Base-by-base conservation (phyloP, 768 basidiomycete species). In the Sporobolomyces pararoseus region DNA sequence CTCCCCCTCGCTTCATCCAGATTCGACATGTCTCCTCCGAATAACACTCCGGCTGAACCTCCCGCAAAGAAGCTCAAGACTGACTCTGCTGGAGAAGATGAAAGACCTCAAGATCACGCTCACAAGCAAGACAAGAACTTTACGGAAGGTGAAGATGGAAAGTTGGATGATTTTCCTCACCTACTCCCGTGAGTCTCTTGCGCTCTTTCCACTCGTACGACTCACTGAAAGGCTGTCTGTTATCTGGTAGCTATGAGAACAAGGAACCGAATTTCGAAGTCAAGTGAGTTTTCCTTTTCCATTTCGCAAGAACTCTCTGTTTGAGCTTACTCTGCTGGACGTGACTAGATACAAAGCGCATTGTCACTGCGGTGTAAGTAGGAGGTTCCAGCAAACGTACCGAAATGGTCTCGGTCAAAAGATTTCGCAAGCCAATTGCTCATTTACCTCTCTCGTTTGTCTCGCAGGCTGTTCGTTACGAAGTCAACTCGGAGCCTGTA, bases 41-140 rank as follows among this genome's bases (percentile, higher is more conserved):
- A n/a, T n/a, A n/a, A n/a, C n/a, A 59, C 42, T 29, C 58, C 58
- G 25, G 58, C 58, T 29, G 25, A 46, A 27, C 42, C 58, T 44
- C 58, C 58, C 21, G 27, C 59, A 13, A 61, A 61, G 46, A 49
- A n/a, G 14, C 44, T 12, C 44, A 61, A 49, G 59, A 61, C 59
- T 17, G 44, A 44, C 19, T 35, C 54, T 14, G 32, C 52, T 31
- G 32, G 13, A 4, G 32, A 39, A 19, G 58, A 29, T 14, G 59
- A 61, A 12, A 27, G 31, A 35, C 59, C 59, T 32, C 59, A 61
- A 25, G 59, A 61, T 44, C 59, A 61, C 32, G 59, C 59, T 46
- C 59, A 61, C 59, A 61, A 61, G 46, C 59, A 61, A 29, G 59
- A 61, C 59, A 61, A 61, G 59, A 61, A 61, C 46, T 61, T 61